Percentiles rank a stretch among this genome's conserved stretches.
phyloP scores from a whole-genome alignment of 2,329 filamentous ascomycete genomes.

The Esteya vermicola region DNA sequence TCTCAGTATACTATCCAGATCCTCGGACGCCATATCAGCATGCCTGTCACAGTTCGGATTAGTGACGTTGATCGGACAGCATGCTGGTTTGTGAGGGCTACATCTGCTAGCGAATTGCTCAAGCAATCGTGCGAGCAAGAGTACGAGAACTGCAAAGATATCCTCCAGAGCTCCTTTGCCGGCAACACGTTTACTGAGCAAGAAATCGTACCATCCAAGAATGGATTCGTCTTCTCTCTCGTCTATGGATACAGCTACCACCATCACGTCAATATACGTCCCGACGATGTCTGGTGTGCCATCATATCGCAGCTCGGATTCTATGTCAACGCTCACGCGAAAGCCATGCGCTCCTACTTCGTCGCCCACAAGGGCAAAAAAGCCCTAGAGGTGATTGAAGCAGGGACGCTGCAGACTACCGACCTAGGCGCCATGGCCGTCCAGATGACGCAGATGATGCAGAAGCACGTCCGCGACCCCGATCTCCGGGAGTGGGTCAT shows the following conservation, averaged over 20 bases:
- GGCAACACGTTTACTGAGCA: not conserved
- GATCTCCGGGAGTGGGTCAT: slow-evolving; percentile 31
- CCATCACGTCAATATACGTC: slow-evolving; percentile 27
- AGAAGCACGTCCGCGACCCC: slow-evolving; percentile 25
- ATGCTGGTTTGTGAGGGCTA: not conserved
- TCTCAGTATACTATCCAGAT: too few species aligned
- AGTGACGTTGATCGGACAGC: not conserved
- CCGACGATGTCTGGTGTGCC: slow-evolving; percentile 35
- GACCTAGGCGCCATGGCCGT: slow-evolving; percentile 17
- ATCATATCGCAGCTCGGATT: slow-evolving; percentile 18
- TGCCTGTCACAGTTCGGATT: not conserved
- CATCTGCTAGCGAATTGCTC: not conserved
- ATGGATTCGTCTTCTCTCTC: not conserved
- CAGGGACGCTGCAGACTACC: slow-evolving; percentile 5
- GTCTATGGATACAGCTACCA: slow-evolving; percentile 24
- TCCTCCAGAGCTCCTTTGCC: not conserved
- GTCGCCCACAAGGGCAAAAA: not conserved
- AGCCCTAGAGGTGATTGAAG: slow-evolving; percentile 4
- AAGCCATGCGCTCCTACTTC: not conserved
- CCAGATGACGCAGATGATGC: slow-evolving; percentile 23
- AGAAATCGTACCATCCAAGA: not conserved
- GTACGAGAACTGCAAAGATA: not conserved
- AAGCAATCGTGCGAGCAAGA: not conserved
- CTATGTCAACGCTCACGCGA: not conserved
- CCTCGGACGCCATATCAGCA: too few species aligned